Evolutionary conservation across 2,329 filamentous ascomycete species (phyloP), one percentile per base, ranked within the genome.

Genomic region (Monosporascus sp.): DNA sequence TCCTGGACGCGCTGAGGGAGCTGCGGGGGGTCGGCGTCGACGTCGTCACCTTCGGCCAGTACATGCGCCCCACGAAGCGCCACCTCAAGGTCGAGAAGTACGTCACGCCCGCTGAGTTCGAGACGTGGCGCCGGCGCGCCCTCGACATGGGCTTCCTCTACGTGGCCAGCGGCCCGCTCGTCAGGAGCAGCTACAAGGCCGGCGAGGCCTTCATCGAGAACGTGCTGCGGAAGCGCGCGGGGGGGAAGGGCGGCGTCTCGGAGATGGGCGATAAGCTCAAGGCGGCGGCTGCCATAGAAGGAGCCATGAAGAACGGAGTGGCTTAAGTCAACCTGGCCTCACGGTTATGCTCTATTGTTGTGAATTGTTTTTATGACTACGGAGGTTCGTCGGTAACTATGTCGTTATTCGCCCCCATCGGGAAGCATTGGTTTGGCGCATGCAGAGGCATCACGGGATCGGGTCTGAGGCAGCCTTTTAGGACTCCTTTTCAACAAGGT

Each of bases 201-300:
- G 94, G 94, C 38, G 94, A 99, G 76, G 90, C 91, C 1, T 99
- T 99, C 69, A 99, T 99, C 62, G 94, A 99, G 79, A 99, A 99
- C 64, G 93, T 99, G 20, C 75, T 99, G 55, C 89, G 90, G 73
- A 96, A 96, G 82, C 79, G 90, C 49, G 80, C 77, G 0, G 77
- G 74, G 20, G 72, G 73, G 57, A 77, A 72, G 59, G 62, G 60
- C 27, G 61, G 48, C 15, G 39, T 48, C 15, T 14, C 50, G 7
- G 48, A 24, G 4, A 44, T 48, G 6, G 41, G 38, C 2, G 39
- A 49, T 7, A 52, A 54, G 47, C 39, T 56, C 22, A 48, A 50
- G 15, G 49, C 50, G 14, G 52, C 52, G 9, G 50, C 53, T 35
- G 50, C 38, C 43, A 48, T 57, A 25, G 55, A 57, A 18, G 39